phyloP scores from a whole-genome alignment of 352 stramenopile genomes.

The Plasmopara halstedii region DNA sequence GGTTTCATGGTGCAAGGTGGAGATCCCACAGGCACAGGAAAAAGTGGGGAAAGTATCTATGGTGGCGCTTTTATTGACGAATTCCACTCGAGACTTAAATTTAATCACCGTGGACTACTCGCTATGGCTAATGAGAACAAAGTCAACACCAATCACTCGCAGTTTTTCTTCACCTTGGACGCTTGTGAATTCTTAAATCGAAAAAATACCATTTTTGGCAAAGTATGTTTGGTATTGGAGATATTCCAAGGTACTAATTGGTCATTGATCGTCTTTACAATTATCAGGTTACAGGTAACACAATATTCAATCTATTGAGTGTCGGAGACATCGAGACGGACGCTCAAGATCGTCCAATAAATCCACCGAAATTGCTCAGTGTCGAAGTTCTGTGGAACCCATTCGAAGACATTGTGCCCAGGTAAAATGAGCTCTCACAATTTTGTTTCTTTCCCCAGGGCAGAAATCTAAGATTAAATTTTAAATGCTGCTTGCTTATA shows the following conservation, averaged over 20 bases:
- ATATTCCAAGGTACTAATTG: too few relatives aligned
- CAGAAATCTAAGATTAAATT: not conserved
- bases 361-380: constrained; percentile 68
- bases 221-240: too few relatives aligned
- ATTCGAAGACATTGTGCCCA: constrained; percentile 92
- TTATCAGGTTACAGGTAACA: constrained; percentile 88
- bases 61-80: constrained; percentile 84
- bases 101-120: constrained; percentile 94
- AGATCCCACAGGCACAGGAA: constrained; percentile 83
- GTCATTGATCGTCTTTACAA: constrained; percentile 34
- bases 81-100: constrained; percentile 91
- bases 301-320: constrained; percentile 96
- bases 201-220: constrained; percentile 94
- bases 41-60: constrained; percentile 77
- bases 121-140: constrained; percentile 91
- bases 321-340: constrained; percentile 86
- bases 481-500: not conserved
- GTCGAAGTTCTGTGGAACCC: constrained; percentile 92
- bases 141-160: constrained; percentile 82
- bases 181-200: constrained; percentile 90
- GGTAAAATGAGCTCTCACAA: constrained; percentile 10
- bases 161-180: constrained; percentile 98
- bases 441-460: not conserved
- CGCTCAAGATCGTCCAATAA: constrained; percentile 66
- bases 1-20: constrained; percentile 95